Base-by-base conservation (phyloP, 2,329 filamentous ascomycete species). In the Alternaria triticimaculans region DNA sequence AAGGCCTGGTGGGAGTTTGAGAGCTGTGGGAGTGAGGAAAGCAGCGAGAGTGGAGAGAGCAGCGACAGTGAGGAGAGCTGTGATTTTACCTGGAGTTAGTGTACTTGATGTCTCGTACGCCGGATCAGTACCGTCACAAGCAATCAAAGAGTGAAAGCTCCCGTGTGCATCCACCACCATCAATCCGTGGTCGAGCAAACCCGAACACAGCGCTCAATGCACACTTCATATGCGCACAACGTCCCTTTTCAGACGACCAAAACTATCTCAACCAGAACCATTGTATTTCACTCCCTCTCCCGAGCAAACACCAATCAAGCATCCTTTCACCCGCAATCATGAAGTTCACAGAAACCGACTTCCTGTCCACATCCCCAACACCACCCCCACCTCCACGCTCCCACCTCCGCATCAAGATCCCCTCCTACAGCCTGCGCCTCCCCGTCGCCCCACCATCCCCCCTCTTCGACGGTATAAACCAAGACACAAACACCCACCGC, bases 391-490 rank as follows among this genome's bases (percentile, higher is more conserved):
- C 21, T 23, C 6, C 37, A 20, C 33, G 33, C 6, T 48, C n/a
- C 5, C 23, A 25, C 3, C 41, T 25, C 10, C 23, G 12, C 10
- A 23, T 49, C 14, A 18, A 18, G 3, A 48, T 12, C 11, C 12
- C 21, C 1, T 25, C 6, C 28, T 23, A 1, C 1, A 10, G 12
- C 12, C 26, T 49, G 3, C 18, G 14, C 5, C 28, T 59, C 3
- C 45, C 60, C 6, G 10, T 58, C 4, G 45, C 57, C 4, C 50
- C 55, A 2, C 57, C 55, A n/a, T 67, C 63, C 10, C 65, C 65
- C 3, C n/a, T 46, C 7, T 61, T 58, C 10, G 46, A 20, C n/a
- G 41, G 57, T 2, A 61, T 61, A n/a, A 56, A 60, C 21, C 25
- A 48, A 23, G 21, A 56, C n/a, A 61, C 58, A 33, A 51, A 58